A percentile compares a stretch with the other conserved stretches of the same genome.
phyloP scores from a whole-genome alignment of 441 rosid species.

The Eugenia klotzschiana region DNA sequence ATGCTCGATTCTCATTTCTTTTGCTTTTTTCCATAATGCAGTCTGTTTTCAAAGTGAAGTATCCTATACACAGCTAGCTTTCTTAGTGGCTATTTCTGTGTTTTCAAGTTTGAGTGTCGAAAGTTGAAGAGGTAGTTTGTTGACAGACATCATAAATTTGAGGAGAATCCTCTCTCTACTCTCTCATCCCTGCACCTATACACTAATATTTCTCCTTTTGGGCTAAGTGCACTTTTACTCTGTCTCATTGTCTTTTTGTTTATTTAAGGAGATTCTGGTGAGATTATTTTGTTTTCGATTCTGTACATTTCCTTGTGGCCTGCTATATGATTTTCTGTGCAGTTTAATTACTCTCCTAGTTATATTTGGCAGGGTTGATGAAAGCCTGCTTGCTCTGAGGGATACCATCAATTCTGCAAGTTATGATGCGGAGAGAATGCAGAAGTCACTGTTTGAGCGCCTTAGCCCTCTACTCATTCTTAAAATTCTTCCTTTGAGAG shows the following conservation, averaged over 20 bases:
- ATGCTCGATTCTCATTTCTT: not conserved
- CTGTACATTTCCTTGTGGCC: not conserved
- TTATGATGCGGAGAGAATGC: conserved; percentile 22
- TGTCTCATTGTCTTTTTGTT: not conserved
- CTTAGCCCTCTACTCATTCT: conserved; percentile 84
- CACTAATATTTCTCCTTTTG: not conserved
- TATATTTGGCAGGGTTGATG: conserved; percentile 21
- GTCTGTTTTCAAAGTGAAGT: not conserved
- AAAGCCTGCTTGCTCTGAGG: conserved; percentile 17
- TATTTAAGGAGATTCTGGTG: not conserved
- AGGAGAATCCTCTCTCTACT: not conserved
- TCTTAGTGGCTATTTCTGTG: not conserved
- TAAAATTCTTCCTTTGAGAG: conserved; percentile 72
- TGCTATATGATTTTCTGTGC: not conserved
- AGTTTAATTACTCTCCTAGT: not conserved
- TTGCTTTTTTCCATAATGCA: not conserved
- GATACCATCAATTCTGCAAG: conserved; percentile 16
- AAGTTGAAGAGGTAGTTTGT: not conserved
- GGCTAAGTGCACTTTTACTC: not conserved
- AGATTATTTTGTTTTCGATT: not conserved
- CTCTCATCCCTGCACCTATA: not conserved
- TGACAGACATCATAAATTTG: not conserved
- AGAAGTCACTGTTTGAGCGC: conserved; percentile 50
- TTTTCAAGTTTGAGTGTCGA: not conserved
- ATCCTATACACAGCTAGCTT: not conserved